phyloP scores from a whole-genome alignment of 1,284 basidiomycete species.

The Neonothopanus nambi region DNA sequence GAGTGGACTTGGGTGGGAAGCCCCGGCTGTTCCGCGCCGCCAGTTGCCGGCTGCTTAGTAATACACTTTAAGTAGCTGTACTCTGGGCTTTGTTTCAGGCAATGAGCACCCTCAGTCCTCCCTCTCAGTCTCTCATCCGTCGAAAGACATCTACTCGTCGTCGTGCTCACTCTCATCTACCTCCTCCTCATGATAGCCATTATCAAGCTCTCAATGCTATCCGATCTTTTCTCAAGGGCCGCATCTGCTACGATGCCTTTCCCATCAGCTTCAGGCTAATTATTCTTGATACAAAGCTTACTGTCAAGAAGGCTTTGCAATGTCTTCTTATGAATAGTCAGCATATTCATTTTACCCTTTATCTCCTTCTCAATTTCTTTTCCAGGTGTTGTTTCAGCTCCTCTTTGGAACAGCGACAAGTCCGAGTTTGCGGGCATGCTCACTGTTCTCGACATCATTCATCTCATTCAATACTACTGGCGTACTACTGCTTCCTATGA shows the following conservation, averaged over 20 bases:
- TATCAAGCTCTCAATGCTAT: conserved; percentile 78
- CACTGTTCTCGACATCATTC: conserved; percentile 94
- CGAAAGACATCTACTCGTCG: conserved; percentile 43
- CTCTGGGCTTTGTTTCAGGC: no score
- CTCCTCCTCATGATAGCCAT: conserved; percentile 65
- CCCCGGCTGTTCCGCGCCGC: no score
- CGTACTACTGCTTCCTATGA: conserved; percentile 86
- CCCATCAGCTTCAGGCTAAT: conserved; percentile 96
- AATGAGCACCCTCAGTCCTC: conserved; percentile 14
- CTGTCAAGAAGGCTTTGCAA: conserved; percentile 90
- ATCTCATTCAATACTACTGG: conserved; percentile 97
- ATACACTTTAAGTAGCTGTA: not conserved
- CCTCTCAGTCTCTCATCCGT: conserved; percentile 21
- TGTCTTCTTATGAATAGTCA: conserved; percentile 87
- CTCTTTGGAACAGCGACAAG: conserved; percentile 94
- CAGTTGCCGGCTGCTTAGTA: not conserved
- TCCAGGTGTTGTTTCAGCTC: conserved; percentile 94
- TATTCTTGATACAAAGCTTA: conserved; percentile 92
- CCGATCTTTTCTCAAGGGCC: conserved; percentile 80
- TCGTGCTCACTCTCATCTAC: conserved; percentile 61
- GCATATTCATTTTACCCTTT: conserved; percentile 3
- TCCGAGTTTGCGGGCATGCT: conserved; percentile 95
- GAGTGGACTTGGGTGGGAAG: no score
- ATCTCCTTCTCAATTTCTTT: conserved; percentile 8
- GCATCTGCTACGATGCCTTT: conserved; percentile 93